Percentiles rank a stretch among this genome's conserved stretches.
Evolutionary conservation across 1,284 basidiomycete species (phyloP).

Genomic region (Phenoliferia sp.): DNA sequence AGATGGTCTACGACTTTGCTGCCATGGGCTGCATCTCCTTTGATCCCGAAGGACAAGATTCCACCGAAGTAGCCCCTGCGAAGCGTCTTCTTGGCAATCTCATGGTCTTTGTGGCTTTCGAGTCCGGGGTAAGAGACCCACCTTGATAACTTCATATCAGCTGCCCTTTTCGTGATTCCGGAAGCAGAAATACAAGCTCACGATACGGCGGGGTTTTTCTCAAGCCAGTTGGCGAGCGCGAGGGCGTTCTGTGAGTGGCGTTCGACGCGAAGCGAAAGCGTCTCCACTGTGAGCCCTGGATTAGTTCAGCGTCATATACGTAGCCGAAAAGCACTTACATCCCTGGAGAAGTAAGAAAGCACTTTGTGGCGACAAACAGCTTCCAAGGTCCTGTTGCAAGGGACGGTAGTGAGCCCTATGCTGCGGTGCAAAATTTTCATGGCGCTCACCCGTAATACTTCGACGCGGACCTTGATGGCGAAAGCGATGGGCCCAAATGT

Average conservation of each 20-base stretch:
- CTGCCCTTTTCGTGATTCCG: conserved; percentile 52
- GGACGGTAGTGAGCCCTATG: background rate
- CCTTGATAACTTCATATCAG: too few species aligned
- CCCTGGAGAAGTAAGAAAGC: conserved; percentile 51
- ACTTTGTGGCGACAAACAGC: conserved; percentile 7
- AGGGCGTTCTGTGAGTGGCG: conserved; percentile 72
- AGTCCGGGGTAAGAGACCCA: conserved; percentile 76
- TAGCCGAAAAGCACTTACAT: background rate
- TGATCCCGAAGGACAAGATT: conserved; percentile 75
- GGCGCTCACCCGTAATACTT: conserved; percentile 47
- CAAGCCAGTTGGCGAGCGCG: conserved; percentile 66
- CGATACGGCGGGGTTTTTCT: conserved; percentile 60
- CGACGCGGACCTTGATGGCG: conserved; percentile 65
- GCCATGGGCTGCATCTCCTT: conserved; percentile 58
- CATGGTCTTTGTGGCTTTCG: conserved; percentile 59
- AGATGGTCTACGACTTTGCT: conserved; percentile 61
- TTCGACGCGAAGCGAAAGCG: conserved; percentile 71
- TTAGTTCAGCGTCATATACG: background rate
- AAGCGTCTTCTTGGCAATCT: conserved; percentile 52
- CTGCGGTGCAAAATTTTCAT: too few species aligned
- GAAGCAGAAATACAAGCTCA: background rate
- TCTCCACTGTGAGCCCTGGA: conserved; percentile 53
- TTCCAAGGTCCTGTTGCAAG: conserved; percentile 46
- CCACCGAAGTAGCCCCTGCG: conserved; percentile 60
- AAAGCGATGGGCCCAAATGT: conserved; percentile 70